These are phyloP conservation scores for Alisma plantagoaquatica DNA, from an alignment of 106 monocot genomes.

Conservation along the genomic window DNA sequence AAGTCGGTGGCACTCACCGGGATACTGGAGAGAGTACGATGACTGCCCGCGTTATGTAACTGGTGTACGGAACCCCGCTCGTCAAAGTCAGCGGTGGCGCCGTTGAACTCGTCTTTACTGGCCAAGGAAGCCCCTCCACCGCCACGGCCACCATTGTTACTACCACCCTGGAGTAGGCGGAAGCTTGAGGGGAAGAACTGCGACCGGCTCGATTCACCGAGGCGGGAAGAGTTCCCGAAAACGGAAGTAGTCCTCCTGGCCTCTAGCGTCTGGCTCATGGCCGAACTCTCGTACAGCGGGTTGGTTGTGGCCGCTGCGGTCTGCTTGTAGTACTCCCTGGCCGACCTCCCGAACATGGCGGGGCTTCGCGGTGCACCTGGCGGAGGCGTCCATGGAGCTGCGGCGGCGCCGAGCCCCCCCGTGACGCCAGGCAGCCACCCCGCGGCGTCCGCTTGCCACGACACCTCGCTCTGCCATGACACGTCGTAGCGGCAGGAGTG, in stretches of 20 bases:
- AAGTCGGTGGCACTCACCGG: not conserved
- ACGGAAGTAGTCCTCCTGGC: slow-evolving; percentile 15
- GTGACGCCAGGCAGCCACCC: slow-evolving; percentile 11
- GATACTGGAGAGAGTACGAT: not conserved
- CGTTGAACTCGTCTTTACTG: slow-evolving; percentile 10
- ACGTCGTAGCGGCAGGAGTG: not conserved
- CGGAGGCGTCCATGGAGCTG: slow-evolving; percentile 28
- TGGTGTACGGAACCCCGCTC: not conserved
- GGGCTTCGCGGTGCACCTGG: slow-evolving; percentile 3
- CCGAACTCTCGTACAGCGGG: slow-evolving; percentile 8
- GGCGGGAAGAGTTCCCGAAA: not conserved
- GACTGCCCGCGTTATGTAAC: not conserved
- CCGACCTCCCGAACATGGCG: slow-evolving; percentile 12
- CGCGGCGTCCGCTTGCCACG: slow-evolving; percentile 29
- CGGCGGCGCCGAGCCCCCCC: slow-evolving; percentile 24
- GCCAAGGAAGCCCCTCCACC: slow-evolving; percentile 3
- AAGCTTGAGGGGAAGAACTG: not conserved
- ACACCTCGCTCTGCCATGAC: slow-evolving; percentile 25
- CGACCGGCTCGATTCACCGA: not conserved
- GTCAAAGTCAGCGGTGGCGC: not conserved
- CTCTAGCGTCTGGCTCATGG: slow-evolving; percentile 11
- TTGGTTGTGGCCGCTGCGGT: not conserved
- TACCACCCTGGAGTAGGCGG: not conserved
- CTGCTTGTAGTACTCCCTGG: slow-evolving; percentile 25
- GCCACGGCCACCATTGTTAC: not conserved